Evolutionary conservation across 352 stramenopile species (phyloP).

Genomic region (Phytophthora cactorum): DNA sequence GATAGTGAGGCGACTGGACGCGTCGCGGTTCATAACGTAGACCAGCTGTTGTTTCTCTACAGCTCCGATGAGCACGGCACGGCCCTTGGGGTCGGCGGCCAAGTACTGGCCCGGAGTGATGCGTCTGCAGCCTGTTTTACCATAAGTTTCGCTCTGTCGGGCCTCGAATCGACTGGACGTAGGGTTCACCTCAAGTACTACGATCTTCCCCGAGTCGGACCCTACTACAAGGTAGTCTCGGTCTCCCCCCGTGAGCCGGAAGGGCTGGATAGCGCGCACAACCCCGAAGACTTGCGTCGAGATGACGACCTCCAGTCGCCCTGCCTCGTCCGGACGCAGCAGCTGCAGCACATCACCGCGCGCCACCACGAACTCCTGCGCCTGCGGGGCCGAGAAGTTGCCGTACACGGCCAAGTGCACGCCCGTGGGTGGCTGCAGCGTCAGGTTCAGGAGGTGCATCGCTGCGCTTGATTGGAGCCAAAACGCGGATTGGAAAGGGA

Average conservation of each 20-base stretch:
- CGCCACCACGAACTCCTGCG: constrained; percentile 96
- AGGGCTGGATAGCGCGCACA: constrained; percentile 92
- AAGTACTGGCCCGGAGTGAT: constrained; percentile 99
- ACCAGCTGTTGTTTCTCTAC: constrained; percentile 99
- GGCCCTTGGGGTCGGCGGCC: constrained; percentile 96
- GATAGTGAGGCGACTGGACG: constrained; percentile 94
- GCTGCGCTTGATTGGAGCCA: neutral
- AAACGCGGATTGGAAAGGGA: constrained; percentile 4
- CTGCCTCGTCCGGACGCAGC: constrained; percentile 80
- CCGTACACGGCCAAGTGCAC: constrained; percentile 89
- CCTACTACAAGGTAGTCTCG: constrained; percentile 97
- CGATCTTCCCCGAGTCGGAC: constrained; percentile 96
- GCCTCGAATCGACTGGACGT: constrained; percentile 75
- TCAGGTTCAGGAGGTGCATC: constrained; percentile 91
- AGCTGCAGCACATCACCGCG: constrained; percentile 95
- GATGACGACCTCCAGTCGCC: constrained; percentile 80
- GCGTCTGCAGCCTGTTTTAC: constrained; percentile 96
- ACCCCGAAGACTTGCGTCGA: constrained; percentile 91
- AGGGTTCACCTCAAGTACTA: constrained; percentile 95
- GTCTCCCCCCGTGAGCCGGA: constrained; percentile 85
- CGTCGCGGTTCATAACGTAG: constrained; percentile 98
- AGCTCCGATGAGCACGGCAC: constrained; percentile 95
- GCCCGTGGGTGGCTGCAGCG: constrained; percentile 83
- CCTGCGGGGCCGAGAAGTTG: constrained; percentile 92
- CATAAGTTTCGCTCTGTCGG: constrained; percentile 95